Base-by-base conservation (phyloP, 352 stramenopile species). In the Phytophthora crassamura region DNA sequence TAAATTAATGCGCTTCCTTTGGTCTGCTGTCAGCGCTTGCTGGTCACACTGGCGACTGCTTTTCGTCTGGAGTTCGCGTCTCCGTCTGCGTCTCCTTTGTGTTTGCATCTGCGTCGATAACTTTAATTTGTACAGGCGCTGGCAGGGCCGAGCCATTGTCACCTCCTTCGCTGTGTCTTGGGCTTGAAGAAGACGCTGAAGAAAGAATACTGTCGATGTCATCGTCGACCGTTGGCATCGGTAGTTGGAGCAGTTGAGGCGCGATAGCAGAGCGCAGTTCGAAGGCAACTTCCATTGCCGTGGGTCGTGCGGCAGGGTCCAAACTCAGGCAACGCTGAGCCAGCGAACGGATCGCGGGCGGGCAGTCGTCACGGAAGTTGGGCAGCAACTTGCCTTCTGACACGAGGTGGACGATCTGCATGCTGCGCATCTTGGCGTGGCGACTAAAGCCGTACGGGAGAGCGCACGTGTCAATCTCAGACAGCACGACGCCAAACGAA, bases 381-480 rank as follows among this genome's bases (percentile, higher is more conserved):
- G 84, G 84, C 25, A 91, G 63, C 55, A 94, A 54, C 65, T 92
- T 89, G 14, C 86, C 86, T 28, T 93, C 81, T 1, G 85, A 82
- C 28, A 94, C 84, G 20, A 90, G 71, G 36, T 94, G 85, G n/a
- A 94, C 83, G 47, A 93, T 89, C 67, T 93, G 84, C 80, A 91
- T 89, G 51, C 77, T 87, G 69, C 84, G 84, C 81, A 91, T 89
- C 65, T 89, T 89, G 49, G 80, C 77, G 46, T 80, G 73, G 11
- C 64, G 72, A 35, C 64, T 88, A 48, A 90, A 90, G 1, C 81
- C 79, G 61, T 92, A 92, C 12, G 83, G 83, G 28, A 92, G 50
- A 54, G 82, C 78, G 42, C 81, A 92, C 45, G 83, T 92, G 57
- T 92, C 83, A 36, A 92, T 90, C 69, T 92, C 83, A 1, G 79